phyloP scores from a whole-genome alignment of 768 basidiomycete genomes.

The Lactifluus volemus region DNA sequence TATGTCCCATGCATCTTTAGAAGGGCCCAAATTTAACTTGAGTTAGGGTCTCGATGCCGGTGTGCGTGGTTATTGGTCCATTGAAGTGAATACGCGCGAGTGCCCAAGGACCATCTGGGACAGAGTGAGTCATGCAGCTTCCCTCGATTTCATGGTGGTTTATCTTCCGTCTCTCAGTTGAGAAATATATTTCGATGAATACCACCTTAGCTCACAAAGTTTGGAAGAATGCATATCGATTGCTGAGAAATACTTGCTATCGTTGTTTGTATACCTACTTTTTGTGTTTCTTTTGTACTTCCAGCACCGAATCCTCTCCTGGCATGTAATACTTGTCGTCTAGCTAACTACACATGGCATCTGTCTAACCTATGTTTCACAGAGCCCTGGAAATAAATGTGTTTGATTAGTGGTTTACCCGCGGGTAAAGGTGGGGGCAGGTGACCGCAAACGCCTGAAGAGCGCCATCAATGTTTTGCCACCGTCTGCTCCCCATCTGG shows the following conservation, averaged over 20 bases:
- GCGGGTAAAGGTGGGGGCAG: slow-evolving; percentile 27
- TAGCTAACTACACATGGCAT: not conserved
- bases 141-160: not conserved
- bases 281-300: not conserved
- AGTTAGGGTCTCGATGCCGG: slow-evolving; percentile 12
- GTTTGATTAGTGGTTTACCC: slow-evolving; percentile 1
- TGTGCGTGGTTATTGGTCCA: slow-evolving; percentile 3
- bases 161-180: not conserved
- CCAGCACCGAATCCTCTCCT: not conserved
- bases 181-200: slow-evolving; percentile 4
- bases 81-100: slow-evolving; percentile 11
- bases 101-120: slow-evolving; percentile 16
- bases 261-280: not conserved
- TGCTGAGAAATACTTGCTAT: too few relatives aligned
- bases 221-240: not conserved
- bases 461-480: slow-evolving; percentile 59
- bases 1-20: not conserved
- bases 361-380: not conserved
- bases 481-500: slow-evolving; percentile 63
- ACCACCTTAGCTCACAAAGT: not conserved
- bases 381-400: not conserved
- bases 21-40: not conserved
- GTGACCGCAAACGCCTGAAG: slow-evolving; percentile 59
- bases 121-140: not conserved
- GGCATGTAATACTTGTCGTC: not conserved